Evolutionary conservation across 1,139 yeast species (phyloP).

Genomic region (Tardiomyces blankii): DNA sequence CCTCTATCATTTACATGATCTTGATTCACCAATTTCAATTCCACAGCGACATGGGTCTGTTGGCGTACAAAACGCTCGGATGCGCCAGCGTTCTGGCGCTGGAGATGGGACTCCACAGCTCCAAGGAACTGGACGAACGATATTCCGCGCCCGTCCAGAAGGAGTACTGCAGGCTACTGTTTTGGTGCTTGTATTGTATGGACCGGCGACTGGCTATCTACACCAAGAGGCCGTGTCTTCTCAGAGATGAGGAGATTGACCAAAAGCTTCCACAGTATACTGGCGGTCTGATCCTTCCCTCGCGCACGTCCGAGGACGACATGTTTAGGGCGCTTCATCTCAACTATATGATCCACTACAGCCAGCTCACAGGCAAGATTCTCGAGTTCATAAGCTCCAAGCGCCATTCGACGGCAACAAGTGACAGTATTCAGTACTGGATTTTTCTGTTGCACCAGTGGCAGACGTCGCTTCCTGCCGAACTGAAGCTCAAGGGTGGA

Average conservation of each 20-base stretch:
- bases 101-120: conserved; percentile 16
- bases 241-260: conserved; percentile 16
- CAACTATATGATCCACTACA: conserved; percentile 16
- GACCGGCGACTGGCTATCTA: conserved; percentile 16
- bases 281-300: conserved; percentile 4
- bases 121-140: conserved; percentile 8
- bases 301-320: conserved; percentile 11
- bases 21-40: conserved; percentile 18
- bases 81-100: conserved; percentile 14
- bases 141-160: conserved; percentile 8
- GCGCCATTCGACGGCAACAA: conserved; percentile 5
- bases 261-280: conserved; percentile 12
- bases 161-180: conserved; percentile 13
- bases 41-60: conserved; percentile 15
- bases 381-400: conserved; percentile 4
- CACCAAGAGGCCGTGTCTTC: conserved; percentile 14
- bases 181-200: conserved; percentile 17
- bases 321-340: conserved; percentile 13
- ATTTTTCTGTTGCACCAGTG: conserved; percentile 10
- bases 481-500: conserved; percentile 7
- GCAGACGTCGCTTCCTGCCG: conserved; percentile 14
- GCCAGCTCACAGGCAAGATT: conserved; percentile 12
- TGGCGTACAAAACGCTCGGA: conserved; percentile 16
- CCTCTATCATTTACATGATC: conserved; percentile 9
- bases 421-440: conserved; percentile 4